Base-by-base conservation (phyloP, 768 basidiomycete genomes). In the Aureoboletus auriporus region DNA sequence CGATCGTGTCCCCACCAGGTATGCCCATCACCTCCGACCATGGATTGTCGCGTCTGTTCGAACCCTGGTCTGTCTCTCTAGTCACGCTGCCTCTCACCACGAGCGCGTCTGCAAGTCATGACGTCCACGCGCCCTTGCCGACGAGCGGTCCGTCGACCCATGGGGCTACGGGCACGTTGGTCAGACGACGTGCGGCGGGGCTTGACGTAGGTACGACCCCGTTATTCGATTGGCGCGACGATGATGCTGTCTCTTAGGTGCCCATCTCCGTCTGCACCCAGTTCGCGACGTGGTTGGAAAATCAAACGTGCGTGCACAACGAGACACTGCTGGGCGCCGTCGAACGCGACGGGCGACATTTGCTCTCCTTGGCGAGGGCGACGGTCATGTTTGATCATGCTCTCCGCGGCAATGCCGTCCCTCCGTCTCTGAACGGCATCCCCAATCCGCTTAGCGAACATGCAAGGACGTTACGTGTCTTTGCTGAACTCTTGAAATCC, bases 221-320 rank as follows among this genome's bases (percentile, higher is more conserved):
- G n/a, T 30, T 7, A 23, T 23, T 23, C 20, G 20, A 23, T 23
- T 4, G 20, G 20, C 20, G 20, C 20, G 20, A 23, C 20, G 20
- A 23, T 23, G 20, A 23, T 4, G 20, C 20, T 23, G 20, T 23
- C 2, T 23, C 33, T 31, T 31, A 60, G 58, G 26, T 5, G 0
- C 46, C 52, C 27, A 50, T 60, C 41, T 49, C 45, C 3, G 33
- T 57, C 5, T 60, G 45, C 39, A 42, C n/a, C 5, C 51, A 16
- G 1, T 63, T 60, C 35, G 58, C 52, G 0, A 39, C 47, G 29
- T 63, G 60, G 54, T 14, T 63, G 1, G 58, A 60, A 28, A 47
- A 7, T 5, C 51, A 59, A 5, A 46, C 0, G 0, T 51, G n/a
- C 40, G 47, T 51, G 40, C 26, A 44, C 0, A 42, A 33, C 10